Base-by-base conservation (phyloP, 257 asterid genomes). In the Solanum sitiens region DNA sequence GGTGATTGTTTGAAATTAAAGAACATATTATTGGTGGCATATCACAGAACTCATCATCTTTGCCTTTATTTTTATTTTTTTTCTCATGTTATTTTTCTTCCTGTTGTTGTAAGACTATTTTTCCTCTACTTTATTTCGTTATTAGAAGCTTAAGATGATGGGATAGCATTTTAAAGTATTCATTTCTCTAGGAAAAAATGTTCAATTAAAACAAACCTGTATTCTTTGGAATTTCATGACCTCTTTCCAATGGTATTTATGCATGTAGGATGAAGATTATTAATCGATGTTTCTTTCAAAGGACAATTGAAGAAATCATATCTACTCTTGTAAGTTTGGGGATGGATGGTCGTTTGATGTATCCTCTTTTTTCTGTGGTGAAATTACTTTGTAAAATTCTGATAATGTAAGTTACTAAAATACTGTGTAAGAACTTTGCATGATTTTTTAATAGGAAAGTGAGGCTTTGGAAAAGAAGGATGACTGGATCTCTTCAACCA, bases 261-360 rank as follows among this genome's bases (percentile, higher is more conserved):
- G 23, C 86, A 82, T 87, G 37, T 94, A 95, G 98, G 94, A 89
- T 93, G 93, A 89, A 88, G 40, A 86, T 92, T 87, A 94, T 96
- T 44, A 89, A 96, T 67, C 90, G 87, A 32, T 94, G 95, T 88
- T 96, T 96, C 87, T 95, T 98, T 65, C 91, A 83, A 83, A 93
- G 96, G 92, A 93, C 95, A 56, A 20, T 56, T 18, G 97, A 96
- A 91, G 98, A 94, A 85, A 96, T 96, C 86, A 90, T 95, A 70
- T 88, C 86, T 87, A 90, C 95, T 83, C 94, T 96, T 75, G 98
- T 96, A 91, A 94, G 98, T 84, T 50, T 23, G 77, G 63, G 71
- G 32, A 32, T 40, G 33, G 72, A 83, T 83, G 73, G 42, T 18
- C 9, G 39, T 72, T 50, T 45, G 32, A 42, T 87, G 73, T 5